These are phyloP conservation scores for Austroboletus novae-zelandiae DNA, from an alignment of 1,284 basidiomycete genomes.

Conservation along the genomic window DNA sequence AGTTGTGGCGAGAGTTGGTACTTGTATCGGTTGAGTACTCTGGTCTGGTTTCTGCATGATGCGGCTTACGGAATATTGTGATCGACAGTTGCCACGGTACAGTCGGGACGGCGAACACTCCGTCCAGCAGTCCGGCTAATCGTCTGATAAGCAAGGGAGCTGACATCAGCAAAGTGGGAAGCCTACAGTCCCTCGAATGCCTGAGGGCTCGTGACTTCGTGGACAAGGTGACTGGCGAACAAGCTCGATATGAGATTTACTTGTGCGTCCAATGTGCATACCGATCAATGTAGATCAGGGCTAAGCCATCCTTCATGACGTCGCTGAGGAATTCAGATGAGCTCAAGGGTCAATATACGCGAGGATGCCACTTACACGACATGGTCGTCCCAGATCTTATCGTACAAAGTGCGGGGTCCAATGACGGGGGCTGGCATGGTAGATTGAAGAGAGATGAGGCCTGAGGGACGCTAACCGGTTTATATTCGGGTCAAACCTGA, in stretches of 20 bases:
- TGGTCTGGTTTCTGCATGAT: constrained; percentile 5
- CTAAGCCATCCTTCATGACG: constrained; percentile 77
- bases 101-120: constrained; percentile 86
- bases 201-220: constrained; percentile 96
- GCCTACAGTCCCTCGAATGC: constrained; percentile 91
- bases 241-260: neutral
- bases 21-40: constrained; percentile 39
- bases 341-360: constrained; percentile 3
- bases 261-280: constrained; percentile 31
- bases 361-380: constrained; percentile 62
- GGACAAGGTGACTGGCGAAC: constrained; percentile 77
- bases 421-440: constrained; percentile 52
- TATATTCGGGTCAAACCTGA: constrained; percentile 1
- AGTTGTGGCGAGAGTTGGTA: constrained; percentile 84
- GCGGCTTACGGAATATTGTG: constrained; percentile 90
- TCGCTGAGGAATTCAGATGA: constrained; percentile 45
- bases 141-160: constrained; percentile 12
- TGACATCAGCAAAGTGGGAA: neutral
- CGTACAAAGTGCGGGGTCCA: constrained; percentile 83
- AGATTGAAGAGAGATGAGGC: neutral
- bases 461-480: neutral
- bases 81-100: constrained; percentile 92
- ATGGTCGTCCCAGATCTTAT: constrained; percentile 97
- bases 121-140: constrained; percentile 76
- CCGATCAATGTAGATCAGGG: constrained; percentile 93